A percentile compares a stretch with the other conserved stretches of the same genome.
phyloP scores from a whole-genome alignment of 2,329 filamentous ascomycete species.

The Exophiala bonariae region DNA sequence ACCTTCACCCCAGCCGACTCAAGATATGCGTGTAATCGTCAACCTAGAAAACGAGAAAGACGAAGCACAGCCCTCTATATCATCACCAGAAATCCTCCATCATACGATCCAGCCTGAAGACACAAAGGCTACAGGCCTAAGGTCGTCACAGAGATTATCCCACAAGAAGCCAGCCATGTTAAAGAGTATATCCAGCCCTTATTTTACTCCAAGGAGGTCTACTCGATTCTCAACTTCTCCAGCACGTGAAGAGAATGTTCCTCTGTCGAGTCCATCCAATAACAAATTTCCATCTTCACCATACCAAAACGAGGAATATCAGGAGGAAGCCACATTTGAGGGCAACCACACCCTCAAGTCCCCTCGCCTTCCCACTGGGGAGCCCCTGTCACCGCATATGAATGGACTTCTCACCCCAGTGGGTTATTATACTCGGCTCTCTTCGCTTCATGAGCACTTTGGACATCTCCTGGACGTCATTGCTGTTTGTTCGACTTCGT shows the following conservation, averaged over 20 bases:
- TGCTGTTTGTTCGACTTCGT: conserved; percentile 38
- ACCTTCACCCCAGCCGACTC: not conserved
- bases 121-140: conserved; percentile 3
- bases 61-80: not conserved
- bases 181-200: conserved; percentile 23
- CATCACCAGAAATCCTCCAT: conserved; percentile 1
- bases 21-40: conserved; percentile 1
- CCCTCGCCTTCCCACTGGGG: not conserved
- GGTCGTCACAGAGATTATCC: conserved; percentile 20
- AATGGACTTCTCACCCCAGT: conserved; percentile 40
- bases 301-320: not conserved
- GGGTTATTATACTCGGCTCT: conserved; percentile 45
- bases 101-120: conserved; percentile 2
- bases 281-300: conserved; percentile 6
- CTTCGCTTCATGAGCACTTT: conserved; percentile 44
- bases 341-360: not conserved
- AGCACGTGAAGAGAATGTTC: conserved; percentile 11
- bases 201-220: conserved; percentile 20
- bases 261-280: not conserved
- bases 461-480: conserved; percentile 42
- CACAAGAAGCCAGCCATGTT: conserved; percentile 16
- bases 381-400: not conserved
- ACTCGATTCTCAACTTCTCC: conserved; percentile 4
- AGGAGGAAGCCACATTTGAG: too few relatives aligned
- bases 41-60: not conserved